Evolutionary conservation across 805 yeast species (phyloP), one percentile per base, ranked within the genome.

Genomic region (Wickerhamomyces bisporus): DNA sequence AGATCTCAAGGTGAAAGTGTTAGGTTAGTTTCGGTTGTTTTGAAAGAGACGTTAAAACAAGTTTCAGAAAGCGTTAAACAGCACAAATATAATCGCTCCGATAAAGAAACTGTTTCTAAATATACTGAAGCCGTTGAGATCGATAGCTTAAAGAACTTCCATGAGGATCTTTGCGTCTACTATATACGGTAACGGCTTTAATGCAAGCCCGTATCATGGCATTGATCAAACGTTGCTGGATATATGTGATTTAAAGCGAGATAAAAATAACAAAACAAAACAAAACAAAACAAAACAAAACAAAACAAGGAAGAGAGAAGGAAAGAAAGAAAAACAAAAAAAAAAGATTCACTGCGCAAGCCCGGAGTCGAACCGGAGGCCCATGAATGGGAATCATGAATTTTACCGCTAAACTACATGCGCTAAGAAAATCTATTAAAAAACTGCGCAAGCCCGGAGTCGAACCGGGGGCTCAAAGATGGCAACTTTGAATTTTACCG

Each of bases 401-500:
- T 39, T 35, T 39, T 35, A 39, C 42, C 42, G 42, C 39, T 39
- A 39, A 35, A 39, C 42, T 32, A 39, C 42, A 31, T 39, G 39
- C 39, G 42, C 42, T 16, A 20, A 12, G 5, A 19, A 26, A 26
- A 21, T n/a, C n/a, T n/a, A n/a, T n/a, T n/a, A n/a, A 62, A 56
- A 41, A 43, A 47, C 55, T 69, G 73, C 73, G 73, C 68, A 62
- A 66, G 71, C 74, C 73, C 73, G 74, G 74, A 69, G 68, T 69
- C 74, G 74, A 69, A 69, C 74, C 74, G 72, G 73, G 74, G 74
- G 73, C 73, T 66, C 71, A 60, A 64, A 71, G 71, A 69, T 69
- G 74, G 74, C 73, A 69, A 69, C 72, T 72, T 64, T 60, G 71
- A 65, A 68, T 69, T 69, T 68, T 69, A 68, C 74, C 74, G 68